These are phyloP conservation scores for Albifimbria verrucaria DNA, from an alignment of 2,329 filamentous ascomycete genomes.

Conservation along the genomic window DNA sequence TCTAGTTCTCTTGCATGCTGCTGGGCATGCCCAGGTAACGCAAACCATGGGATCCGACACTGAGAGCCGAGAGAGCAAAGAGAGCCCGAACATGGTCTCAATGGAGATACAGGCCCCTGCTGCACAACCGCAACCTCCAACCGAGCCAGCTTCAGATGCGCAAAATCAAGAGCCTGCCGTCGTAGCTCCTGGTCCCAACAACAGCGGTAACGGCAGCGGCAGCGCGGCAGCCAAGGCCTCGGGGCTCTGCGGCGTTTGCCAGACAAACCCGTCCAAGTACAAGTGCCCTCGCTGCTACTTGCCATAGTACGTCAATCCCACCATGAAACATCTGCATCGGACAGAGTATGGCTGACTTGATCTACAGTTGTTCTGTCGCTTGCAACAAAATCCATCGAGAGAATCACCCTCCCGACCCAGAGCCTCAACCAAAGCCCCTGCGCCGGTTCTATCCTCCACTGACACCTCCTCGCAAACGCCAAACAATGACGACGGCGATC, in stretches of 20 bases:
- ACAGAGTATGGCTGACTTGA: background rate
- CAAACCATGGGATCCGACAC: no score
- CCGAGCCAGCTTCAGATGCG: no score
- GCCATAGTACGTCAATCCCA: constrained; percentile 47
- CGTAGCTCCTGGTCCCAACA: no score
- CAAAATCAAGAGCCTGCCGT: no score
- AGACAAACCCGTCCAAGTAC: constrained; percentile 52
- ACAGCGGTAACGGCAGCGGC: no score
- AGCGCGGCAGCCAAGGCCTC: background rate
- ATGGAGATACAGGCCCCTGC: no score
- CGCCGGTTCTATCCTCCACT: constrained; percentile 7
- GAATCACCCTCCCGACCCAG: constrained; percentile 42
- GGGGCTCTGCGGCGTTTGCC: constrained; percentile 49
- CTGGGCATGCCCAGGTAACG: no score
- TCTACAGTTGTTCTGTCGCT: constrained; percentile 52
- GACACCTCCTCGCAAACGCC: constrained; percentile 1
- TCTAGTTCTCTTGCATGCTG: no score
- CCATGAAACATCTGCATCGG: background rate
- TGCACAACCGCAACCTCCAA: no score
- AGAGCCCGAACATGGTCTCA: no score
- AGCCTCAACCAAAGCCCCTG: constrained; percentile 20
- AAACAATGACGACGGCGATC: no score
- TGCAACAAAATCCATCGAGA: constrained; percentile 53
- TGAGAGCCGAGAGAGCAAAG: no score
- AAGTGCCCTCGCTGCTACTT: constrained; percentile 59